Evolutionary conservation across 257 asterid genomes (phyloP), one percentile per base, ranked within the genome.

Genomic region (Jasminum sambac): DNA sequence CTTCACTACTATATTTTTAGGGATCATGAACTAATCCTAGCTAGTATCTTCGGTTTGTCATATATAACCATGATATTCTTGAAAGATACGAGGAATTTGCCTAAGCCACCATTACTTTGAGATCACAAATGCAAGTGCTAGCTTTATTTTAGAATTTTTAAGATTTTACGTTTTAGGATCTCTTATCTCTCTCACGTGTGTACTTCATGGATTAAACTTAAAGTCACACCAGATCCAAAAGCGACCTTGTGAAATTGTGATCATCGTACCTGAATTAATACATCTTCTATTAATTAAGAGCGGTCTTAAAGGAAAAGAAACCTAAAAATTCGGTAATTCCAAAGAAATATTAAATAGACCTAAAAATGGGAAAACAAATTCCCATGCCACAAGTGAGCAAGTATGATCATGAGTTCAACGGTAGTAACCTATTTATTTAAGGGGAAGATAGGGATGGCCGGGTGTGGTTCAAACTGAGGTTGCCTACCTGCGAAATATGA

Each of bases 261-360:
- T n/a, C 36, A 19, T 40, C 14, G 21, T 21, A 41, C 30, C 63
- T 55, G 3, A 21, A 34, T 55, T 36, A 63, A 48, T 23, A 12
- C 43, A 46, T 16, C 11, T 17, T 34, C 40, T 44, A 16, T 70
- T 41, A 10, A 50, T 68, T 38, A 48, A 13, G 66, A 55, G 73
- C 25, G 2, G 25, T 30, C 30, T 63, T 66, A 6, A 0, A 5
- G 59, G 25, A 17, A 50, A 50, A 50, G 59, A 24, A 50, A 50
- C 59, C 12, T 17, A 50, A 50, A 50, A 50, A 17, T 50, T 8
- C 5, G 8, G 12, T 24, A 17, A 17, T 50, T 50, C 1, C 8
- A 39, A 8, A 1, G 4, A 30, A 30, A 30, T 30, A 30, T 1
- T 30, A 30, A 30, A 30, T 30, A 30, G 36, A n/a, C n/a, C n/a